Conservation (phyloP, 768 basidiomycete species). For the Asterophora lycoperdoides region DNA sequence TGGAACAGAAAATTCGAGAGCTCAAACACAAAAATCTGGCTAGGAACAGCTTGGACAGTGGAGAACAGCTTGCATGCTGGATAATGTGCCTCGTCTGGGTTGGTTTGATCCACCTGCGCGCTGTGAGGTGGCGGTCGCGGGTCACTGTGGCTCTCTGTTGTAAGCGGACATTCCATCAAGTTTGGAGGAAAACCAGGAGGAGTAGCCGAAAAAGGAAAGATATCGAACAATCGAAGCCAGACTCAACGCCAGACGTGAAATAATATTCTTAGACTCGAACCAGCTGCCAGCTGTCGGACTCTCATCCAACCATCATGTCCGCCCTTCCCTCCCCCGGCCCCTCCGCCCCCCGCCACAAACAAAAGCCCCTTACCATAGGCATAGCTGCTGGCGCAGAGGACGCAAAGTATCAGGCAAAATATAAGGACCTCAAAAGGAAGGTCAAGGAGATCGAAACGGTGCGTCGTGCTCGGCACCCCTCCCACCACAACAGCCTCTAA, state of each 20-base stretch:
- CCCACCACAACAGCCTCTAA: constrained; percentile 10
- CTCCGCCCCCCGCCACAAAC: constrained; percentile 43
- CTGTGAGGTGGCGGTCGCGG: no score
- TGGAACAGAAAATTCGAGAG: no score
- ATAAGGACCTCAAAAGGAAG: constrained; percentile 84
- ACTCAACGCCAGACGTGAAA: constrained; percentile 32
- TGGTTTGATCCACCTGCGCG: no score
- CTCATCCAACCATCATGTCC: constrained; percentile 59
- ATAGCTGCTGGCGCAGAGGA: constrained; percentile 81
- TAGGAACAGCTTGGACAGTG: no score
- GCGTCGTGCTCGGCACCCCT: constrained; percentile 27
- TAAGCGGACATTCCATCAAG: not conserved
- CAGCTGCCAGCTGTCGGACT: constrained; percentile 36
- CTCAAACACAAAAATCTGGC: no score
- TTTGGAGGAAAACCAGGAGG: constrained; percentile 13
- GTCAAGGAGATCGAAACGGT: constrained; percentile 84
- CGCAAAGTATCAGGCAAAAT: constrained; percentile 82
- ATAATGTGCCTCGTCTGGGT: no score
- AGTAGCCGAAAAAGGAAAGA: constrained; percentile 35
- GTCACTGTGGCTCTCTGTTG: no score
- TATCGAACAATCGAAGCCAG: constrained; percentile 32
- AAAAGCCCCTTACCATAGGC: constrained; percentile 48
- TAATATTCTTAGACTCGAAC: constrained; percentile 24
- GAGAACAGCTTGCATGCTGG: no score
- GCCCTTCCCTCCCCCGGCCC: constrained; percentile 55